Evolutionary conservation across 352 stramenopile species (phyloP).

Genomic region (Globisporangium cystogenes): DNA sequence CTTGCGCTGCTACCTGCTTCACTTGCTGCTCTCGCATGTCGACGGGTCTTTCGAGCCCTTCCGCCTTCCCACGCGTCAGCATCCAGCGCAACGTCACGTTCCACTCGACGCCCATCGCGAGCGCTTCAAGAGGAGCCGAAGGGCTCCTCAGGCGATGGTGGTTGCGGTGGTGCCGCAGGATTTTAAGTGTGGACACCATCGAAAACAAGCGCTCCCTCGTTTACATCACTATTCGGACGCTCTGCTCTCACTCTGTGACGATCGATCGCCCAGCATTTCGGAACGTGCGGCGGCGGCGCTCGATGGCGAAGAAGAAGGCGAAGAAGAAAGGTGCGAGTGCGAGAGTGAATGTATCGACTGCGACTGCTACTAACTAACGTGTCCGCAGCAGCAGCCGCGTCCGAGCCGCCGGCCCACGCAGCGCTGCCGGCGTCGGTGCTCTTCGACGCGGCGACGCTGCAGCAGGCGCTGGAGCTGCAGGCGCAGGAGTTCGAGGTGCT

Average conservation of each 20-base stretch:
- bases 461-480: constrained; percentile 59
- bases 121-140: no score
- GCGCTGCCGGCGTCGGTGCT: constrained; percentile 14
- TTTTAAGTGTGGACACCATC: background rate
- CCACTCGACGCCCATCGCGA: no score
- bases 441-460: constrained; percentile 34
- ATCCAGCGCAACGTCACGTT: no score
- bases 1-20: no score
- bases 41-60: no score
- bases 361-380: no score
- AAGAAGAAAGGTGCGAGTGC: constrained; percentile 56
- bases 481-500: constrained; percentile 78
- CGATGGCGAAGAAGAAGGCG: constrained; percentile 77
- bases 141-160: no score
- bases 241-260: background rate
- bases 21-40: no score
- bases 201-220: no score
- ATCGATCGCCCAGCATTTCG: background rate
- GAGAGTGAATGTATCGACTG: no score
- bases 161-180: background rate
- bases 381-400: background rate
- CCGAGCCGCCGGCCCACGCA: background rate
- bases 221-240: no score
- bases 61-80: no score
- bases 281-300: background rate